Evolutionary conservation across 371 early-diverging fungal species (phyloP).

Genomic region (Umbelopsis sp.): DNA sequence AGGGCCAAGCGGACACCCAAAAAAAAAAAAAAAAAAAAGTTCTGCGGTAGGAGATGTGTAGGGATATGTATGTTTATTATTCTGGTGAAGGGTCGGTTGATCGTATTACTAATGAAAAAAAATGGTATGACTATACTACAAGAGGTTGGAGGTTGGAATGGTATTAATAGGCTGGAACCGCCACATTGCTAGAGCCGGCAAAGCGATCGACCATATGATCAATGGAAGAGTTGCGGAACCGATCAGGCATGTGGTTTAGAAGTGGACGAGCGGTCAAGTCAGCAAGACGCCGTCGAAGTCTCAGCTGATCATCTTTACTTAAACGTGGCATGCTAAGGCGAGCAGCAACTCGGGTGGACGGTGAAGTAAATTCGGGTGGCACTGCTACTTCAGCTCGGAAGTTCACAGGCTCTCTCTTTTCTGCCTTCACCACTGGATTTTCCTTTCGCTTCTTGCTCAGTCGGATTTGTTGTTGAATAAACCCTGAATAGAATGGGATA

Average conservation of each 20-base stretch:
- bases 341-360: neutral
- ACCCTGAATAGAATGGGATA: neutral
- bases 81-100: neutral
- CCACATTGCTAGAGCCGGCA: constrained; percentile 9
- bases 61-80: too few relatives aligned
- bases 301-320: constrained; percentile 5
- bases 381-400: neutral
- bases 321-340: neutral
- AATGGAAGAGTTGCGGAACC: neutral
- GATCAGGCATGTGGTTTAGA: constrained; percentile 6
- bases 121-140: constrained; percentile 14
- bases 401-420: neutral
- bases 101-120: neutral
- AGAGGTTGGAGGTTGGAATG: neutral
- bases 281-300: neutral
- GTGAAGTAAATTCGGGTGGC: neutral
- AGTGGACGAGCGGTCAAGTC: constrained; percentile 3
- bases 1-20: neutral
- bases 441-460: neutral
- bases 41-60: too few relatives aligned
- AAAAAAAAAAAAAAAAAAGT: neutral
- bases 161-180: constrained; percentile 1
- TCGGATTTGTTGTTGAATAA: constrained; percentile 3
- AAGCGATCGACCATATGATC: constrained; percentile 17
- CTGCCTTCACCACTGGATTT: neutral